Percentiles rank a stretch among this genome's conserved stretches.
phyloP scores from a whole-genome alignment of 768 basidiomycete species.

The Collybia nuda region DNA sequence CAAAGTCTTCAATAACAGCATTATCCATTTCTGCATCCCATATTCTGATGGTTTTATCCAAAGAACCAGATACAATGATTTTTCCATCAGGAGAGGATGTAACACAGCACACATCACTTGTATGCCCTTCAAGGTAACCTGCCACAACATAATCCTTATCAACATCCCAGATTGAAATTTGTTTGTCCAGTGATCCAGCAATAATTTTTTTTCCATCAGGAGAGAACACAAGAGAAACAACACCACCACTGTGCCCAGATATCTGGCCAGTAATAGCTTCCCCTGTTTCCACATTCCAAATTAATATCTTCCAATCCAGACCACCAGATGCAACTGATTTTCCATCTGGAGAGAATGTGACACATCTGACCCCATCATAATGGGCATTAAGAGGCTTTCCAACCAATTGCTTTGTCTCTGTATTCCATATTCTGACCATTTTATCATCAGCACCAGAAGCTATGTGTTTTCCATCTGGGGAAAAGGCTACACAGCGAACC shows the following conservation, averaged over 20 bases:
- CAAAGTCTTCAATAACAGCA: neutral
- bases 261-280: neutral
- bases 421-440: neutral
- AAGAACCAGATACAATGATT: neutral
- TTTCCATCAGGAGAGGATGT: neutral
- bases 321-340: neutral
- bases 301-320: neutral
- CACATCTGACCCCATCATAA: conserved; percentile 6
- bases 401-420: no score
- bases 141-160: neutral
- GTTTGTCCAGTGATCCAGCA: neutral
- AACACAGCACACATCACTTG: conserved; percentile 9
- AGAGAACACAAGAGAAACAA: neutral
- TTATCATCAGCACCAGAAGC: neutral
- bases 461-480: neutral
- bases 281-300: neutral
- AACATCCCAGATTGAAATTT: neutral
- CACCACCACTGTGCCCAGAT: neutral
- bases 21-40: neutral
- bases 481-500: neutral
- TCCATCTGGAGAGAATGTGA: conserved; percentile 5
- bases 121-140: conserved; percentile 17
- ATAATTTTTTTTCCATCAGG: neutral
- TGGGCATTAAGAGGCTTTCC: conserved; percentile 15
- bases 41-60: neutral